A percentile compares a stretch with the other conserved stretches of the same genome.
Conservation (phyloP, 495 filamentous ascomycete species). For the Aspergillus bertholletiae region DNA sequence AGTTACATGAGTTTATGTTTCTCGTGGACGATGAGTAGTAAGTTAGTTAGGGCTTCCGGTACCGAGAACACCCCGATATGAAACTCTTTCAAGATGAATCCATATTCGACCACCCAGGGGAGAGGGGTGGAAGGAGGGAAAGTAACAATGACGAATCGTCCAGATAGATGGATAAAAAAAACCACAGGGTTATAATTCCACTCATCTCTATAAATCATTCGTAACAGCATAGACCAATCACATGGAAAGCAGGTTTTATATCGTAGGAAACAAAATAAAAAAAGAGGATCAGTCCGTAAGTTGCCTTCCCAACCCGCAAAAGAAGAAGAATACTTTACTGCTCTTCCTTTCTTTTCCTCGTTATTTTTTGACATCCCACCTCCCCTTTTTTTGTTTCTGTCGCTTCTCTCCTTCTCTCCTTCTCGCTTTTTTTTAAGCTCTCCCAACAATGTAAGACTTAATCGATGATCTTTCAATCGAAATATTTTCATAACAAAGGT, state of each 20-base stretch:
- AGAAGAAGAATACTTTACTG: constrained; percentile 5
- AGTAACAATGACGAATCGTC: no score
- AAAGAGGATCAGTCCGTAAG: not conserved
- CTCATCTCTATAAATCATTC: constrained; percentile 45
- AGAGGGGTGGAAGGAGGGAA: no score
- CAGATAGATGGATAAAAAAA: no score
- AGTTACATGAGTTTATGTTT: no score
- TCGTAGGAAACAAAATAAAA: not conserved
- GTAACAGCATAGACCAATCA: constrained; percentile 43
- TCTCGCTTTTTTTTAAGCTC: not conserved
- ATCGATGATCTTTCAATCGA: not conserved
- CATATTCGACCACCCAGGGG: no score
- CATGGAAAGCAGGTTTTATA: constrained; percentile 17
- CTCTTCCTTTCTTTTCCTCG: constrained; percentile 1
- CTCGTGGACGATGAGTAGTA: no score
- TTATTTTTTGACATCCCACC: no score
- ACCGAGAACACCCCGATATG: not conserved
- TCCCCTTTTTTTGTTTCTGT: not conserved
- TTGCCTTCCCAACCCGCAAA: not conserved
- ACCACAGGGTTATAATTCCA: constrained; percentile 24
- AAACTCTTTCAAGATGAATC: not conserved
- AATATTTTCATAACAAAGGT: constrained; percentile 3
- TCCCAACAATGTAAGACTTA: not conserved
- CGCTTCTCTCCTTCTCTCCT: not conserved
- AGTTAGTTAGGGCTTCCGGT: not conserved